Percentiles rank a stretch among this genome's conserved stretches.
phyloP scores from a whole-genome alignment of 176 grass and related monocot genomes.

The Bonia amplexicaulis region DNA sequence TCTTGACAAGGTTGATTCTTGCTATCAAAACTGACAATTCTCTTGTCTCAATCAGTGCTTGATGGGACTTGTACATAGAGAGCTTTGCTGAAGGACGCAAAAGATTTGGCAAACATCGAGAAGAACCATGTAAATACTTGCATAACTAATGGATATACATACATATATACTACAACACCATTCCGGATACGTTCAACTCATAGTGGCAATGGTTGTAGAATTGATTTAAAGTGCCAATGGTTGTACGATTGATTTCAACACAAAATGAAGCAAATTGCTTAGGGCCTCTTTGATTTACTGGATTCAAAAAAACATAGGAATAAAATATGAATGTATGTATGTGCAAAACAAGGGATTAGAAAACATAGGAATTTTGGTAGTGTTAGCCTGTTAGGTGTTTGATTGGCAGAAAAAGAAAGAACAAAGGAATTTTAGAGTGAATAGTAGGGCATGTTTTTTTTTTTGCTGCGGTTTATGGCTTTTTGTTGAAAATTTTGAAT shows the following conservation, averaged over 20 bases:
- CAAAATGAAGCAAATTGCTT: not conserved
- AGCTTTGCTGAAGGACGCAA: conserved; percentile 12
- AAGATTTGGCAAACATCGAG: conserved; percentile 22
- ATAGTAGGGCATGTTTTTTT: too few relatives aligned
- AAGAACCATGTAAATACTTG: conserved; percentile 42
- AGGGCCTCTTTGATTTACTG: too few relatives aligned
- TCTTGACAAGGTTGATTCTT: not conserved
- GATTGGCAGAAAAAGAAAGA: too few relatives aligned
- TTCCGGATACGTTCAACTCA: not conserved
- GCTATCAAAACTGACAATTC: not conserved
- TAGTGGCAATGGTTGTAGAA: conserved; percentile 6
- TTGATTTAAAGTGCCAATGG: not conserved
- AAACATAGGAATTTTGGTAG: too few relatives aligned
- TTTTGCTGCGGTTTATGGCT: too few relatives aligned
- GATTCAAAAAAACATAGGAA: too few relatives aligned
- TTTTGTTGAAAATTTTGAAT: too few relatives aligned
- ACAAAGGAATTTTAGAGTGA: too few relatives aligned
- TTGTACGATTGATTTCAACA: not conserved
- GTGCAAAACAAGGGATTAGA: too few relatives aligned
- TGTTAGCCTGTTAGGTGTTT: too few relatives aligned
- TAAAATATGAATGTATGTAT: too few relatives aligned
- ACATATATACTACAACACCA: not conserved
- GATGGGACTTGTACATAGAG: conserved; percentile 26
- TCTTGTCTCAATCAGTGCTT: not conserved
- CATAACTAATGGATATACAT: not conserved